Evolutionary conservation across 305 asterid species (phyloP).

Genomic region (Fraxinus ornus): DNA sequence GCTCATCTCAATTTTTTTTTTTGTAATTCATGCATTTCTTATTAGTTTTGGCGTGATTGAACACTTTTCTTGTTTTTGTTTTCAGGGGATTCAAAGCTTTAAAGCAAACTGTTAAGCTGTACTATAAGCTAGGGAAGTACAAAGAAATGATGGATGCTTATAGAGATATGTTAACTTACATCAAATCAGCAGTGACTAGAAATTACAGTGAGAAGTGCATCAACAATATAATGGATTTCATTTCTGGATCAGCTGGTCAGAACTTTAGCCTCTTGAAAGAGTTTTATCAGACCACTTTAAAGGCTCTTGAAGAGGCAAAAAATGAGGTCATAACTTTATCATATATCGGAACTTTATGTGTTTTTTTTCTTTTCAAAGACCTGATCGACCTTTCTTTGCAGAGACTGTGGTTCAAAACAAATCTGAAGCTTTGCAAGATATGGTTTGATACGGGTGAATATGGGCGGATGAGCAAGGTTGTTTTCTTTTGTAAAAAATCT

Average conservation of each 20-base stretch:
- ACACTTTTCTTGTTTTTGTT: slow-evolving; percentile 21
- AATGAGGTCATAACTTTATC: slow-evolving; percentile 61
- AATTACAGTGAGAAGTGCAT: slow-evolving; percentile 95
- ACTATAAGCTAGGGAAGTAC: slow-evolving; percentile 82
- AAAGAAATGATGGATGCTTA: slow-evolving; percentile 96
- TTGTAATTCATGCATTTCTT: background rate
- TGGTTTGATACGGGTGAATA: slow-evolving; percentile 94
- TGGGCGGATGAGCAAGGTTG: slow-evolving; percentile 82
- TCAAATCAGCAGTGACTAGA: slow-evolving; percentile 90
- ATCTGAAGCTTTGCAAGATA: slow-evolving; percentile 89
- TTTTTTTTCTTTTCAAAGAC: slow-evolving; percentile 9
- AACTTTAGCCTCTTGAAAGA: slow-evolving; percentile 81
- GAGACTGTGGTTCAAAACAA: slow-evolving; percentile 98
- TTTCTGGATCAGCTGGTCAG: slow-evolving; percentile 91
- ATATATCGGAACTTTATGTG: slow-evolving; percentile 10
- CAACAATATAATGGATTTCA: slow-evolving; percentile 92
- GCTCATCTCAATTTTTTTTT: background rate
- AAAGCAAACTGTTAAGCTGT: slow-evolving; percentile 89
- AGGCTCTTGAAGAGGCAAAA: slow-evolving; percentile 95
- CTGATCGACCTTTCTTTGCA: slow-evolving; percentile 32
- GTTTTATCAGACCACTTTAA: slow-evolving; percentile 87
- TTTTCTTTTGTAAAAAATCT: background rate
- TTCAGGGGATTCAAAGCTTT: slow-evolving; percentile 97
- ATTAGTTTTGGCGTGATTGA: background rate
- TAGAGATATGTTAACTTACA: slow-evolving; percentile 86